Conservation (phyloP, 129 eudicot species). For the Flaveria ramosissima region DNA sequence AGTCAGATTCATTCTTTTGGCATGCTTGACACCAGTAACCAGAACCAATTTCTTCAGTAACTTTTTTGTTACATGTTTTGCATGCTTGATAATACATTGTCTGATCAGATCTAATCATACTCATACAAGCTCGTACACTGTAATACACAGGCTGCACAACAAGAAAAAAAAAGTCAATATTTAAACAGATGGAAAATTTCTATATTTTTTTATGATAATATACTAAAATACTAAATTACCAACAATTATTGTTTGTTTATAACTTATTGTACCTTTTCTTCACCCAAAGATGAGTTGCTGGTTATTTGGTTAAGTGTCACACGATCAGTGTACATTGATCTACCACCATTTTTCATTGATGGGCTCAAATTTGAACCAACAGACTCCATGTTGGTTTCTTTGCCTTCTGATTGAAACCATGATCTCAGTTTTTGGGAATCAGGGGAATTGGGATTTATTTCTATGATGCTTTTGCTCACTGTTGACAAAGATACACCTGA, state of each 20-base stretch:
- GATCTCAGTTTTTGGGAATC: slow-evolving; percentile 78
- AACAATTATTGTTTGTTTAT: not conserved
- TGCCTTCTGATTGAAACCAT: slow-evolving; percentile 88
- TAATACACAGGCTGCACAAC: slow-evolving; percentile 69
- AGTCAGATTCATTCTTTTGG: slow-evolving; percentile 64
- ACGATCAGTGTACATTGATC: slow-evolving; percentile 76
- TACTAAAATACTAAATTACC: not conserved
- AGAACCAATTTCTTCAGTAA: slow-evolving; percentile 76
- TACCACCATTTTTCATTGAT: slow-evolving; percentile 47
- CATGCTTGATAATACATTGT: slow-evolving; percentile 91
- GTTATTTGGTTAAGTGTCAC: slow-evolving; percentile 67
- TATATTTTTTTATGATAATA: not conserved
- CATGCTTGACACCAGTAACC: slow-evolving; percentile 97
- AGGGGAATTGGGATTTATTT: slow-evolving; percentile 73
- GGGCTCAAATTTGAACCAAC: slow-evolving; percentile 72
- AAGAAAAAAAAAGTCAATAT: not conserved
- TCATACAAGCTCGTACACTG: slow-evolving; percentile 62
- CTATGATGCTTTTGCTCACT: slow-evolving; percentile 61
- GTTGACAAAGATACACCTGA: slow-evolving; percentile 86
- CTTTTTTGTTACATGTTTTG: slow-evolving; percentile 91
- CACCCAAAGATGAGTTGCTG: slow-evolving; percentile 72
- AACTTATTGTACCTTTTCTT: slow-evolving; percentile 59
- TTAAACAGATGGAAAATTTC: not conserved
- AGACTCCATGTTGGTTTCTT: slow-evolving; percentile 74
- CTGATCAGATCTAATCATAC: slow-evolving; percentile 76